phyloP scores from a whole-genome alignment of 768 basidiomycete species.

The Amanita jacksonii region DNA sequence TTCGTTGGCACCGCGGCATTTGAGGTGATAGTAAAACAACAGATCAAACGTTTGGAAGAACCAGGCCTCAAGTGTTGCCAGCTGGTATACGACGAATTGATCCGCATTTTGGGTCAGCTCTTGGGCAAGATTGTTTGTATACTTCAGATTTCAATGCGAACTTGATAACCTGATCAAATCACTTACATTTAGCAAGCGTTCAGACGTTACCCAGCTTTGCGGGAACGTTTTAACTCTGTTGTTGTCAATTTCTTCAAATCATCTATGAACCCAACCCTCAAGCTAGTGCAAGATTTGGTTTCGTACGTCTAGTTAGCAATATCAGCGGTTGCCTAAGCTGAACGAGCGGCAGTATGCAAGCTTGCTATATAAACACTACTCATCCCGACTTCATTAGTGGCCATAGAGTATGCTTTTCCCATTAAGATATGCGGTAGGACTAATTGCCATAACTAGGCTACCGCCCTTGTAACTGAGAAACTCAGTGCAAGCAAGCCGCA shows the following conservation, averaged over 20 bases:
- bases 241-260: slow-evolving; percentile 97
- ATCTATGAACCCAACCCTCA: slow-evolving; percentile 89
- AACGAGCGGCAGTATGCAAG: slow-evolving; percentile 69
- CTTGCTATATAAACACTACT: slow-evolving; percentile 97
- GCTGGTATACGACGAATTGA: slow-evolving; percentile 94
- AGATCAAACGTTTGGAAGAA: slow-evolving; percentile 95
- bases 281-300: slow-evolving; percentile 89
- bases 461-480: slow-evolving; percentile 78
- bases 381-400: slow-evolving; percentile 98
- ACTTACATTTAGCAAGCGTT: slow-evolving; percentile 67
- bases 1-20: slow-evolving; percentile 98
- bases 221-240: slow-evolving; percentile 90
- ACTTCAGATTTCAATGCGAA: neutral
- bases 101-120: slow-evolving; percentile 88
- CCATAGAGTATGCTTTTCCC: slow-evolving; percentile 49
- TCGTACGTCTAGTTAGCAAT: slow-evolving; percentile 38
- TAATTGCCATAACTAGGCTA: slow-evolving; percentile 44
- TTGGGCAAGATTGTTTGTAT: slow-evolving; percentile 75
- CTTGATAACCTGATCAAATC: neutral
- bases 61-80: slow-evolving; percentile 91
- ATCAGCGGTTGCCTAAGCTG: neutral
- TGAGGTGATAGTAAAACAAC: slow-evolving; percentile 98
- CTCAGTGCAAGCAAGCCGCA: slow-evolving; percentile 76
- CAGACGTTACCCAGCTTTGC: slow-evolving; percentile 92
- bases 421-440: neutral